These are phyloP conservation scores for Dactylis glomerata DNA, from an alignment of 176 grass and related monocot species.

Conservation along the genomic window DNA sequence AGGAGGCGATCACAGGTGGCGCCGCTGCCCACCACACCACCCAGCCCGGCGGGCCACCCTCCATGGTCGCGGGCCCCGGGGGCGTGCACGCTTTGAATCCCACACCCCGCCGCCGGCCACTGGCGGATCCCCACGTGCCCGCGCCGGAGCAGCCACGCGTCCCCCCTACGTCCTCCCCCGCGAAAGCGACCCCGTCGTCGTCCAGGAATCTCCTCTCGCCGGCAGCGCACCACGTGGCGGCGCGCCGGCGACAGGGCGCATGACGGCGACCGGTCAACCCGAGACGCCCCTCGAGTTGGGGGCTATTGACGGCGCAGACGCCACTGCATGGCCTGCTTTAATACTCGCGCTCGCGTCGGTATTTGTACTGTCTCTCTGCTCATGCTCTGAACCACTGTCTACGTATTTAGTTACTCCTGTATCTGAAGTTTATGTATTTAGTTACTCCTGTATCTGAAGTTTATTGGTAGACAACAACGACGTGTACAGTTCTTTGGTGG, in stretches of 20 bases:
- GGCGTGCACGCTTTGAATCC: background rate
- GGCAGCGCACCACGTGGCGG: background rate
- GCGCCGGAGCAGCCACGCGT: background rate
- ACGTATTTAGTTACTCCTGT: background rate
- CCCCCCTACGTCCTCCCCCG: background rate
- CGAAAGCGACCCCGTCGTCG: background rate
- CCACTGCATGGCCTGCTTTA: slow-evolving; percentile 34
- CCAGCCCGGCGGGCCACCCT: background rate
- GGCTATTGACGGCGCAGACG: background rate
- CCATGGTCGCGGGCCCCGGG: background rate
- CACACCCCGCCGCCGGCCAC: background rate
- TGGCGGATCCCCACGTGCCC: slow-evolving; percentile 12
- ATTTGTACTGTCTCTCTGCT: background rate
- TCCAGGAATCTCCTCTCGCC: background rate
- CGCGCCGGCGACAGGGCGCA: background rate
- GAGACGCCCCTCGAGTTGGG: background rate
- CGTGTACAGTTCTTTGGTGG: background rate
- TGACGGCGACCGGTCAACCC: background rate
- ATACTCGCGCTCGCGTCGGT: background rate
- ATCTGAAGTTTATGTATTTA: background rate
- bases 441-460: background rate
- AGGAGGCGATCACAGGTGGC: slow-evolving; percentile 3
- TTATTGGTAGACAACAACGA: background rate
- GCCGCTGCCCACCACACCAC: background rate
- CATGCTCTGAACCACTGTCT: background rate